These are phyloP conservation scores for Solanum infundibuliforme DNA, from an alignment of 257 asterid genomes.

Conservation along the genomic window DNA sequence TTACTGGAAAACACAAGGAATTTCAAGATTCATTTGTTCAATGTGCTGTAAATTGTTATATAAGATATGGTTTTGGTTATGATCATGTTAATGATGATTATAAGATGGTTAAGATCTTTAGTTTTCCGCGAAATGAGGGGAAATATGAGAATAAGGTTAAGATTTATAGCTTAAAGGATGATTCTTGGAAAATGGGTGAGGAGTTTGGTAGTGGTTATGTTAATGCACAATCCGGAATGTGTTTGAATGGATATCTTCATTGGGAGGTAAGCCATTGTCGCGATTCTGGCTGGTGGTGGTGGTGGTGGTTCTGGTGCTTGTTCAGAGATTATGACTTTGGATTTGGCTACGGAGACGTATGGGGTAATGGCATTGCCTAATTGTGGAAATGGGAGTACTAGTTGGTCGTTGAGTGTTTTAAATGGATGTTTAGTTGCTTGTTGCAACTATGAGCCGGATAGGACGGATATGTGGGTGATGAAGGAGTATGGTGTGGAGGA, in stretches of 20 bases:
- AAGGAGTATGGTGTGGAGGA: constrained; percentile 18
- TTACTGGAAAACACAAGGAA: constrained; percentile 20
- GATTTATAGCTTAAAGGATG: constrained; percentile 13
- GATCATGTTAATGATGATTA: constrained; percentile 32
- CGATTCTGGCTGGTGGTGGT: background rate
- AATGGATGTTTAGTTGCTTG: constrained; percentile 9
- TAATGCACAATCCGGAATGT: constrained; percentile 1
- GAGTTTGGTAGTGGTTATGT: background rate
- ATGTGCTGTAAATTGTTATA: background rate
- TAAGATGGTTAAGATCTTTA: constrained; percentile 14
- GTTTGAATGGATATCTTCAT: constrained; percentile 13
- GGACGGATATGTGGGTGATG: constrained; percentile 31
- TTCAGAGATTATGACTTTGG: constrained; percentile 8
- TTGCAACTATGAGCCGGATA: background rate
- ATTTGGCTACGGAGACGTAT: constrained; percentile 2
- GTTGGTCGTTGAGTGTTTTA: background rate
- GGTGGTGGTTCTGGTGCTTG: background rate
- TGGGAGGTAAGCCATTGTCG: constrained; percentile 7
- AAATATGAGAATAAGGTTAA: background rate
- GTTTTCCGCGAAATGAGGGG: background rate
- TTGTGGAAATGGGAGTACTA: background rate
- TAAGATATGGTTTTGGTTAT: constrained; percentile 39
- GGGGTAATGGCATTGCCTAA: background rate
- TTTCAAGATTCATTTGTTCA: constrained; percentile 25
- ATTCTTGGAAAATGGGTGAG: constrained; percentile 15